phyloP scores from a whole-genome alignment of 129 eudicot genomes.

The Calendula officinalis region DNA sequence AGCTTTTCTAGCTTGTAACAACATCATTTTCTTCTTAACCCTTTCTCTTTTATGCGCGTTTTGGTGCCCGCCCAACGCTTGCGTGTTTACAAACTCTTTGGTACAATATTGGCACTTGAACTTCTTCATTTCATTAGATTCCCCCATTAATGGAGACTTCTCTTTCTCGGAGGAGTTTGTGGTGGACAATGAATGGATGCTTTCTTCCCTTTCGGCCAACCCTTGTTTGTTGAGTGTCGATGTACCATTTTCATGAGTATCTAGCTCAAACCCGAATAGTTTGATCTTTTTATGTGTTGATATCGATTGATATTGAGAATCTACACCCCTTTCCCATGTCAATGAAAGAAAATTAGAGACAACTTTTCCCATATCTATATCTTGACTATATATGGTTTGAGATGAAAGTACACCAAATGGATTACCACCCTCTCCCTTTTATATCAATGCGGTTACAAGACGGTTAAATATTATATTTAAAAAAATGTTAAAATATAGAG shows the following conservation, averaged over 20 bases:
- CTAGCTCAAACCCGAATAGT: conserved; percentile 31
- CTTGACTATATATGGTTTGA: conserved; percentile 12
- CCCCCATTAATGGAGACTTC: conserved; percentile 2
- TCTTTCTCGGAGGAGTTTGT: conserved; percentile 21
- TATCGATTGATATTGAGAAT: conserved; percentile 15
- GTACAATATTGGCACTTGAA: conserved; percentile 73
- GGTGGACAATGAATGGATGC: conserved; percentile 3
- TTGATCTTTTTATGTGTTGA: conserved; percentile 22
- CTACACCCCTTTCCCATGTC: neutral
- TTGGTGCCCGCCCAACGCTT: conserved; percentile 94
- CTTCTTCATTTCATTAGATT: conserved; percentile 37
- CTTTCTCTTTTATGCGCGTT: conserved; percentile 92
- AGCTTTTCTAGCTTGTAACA: conserved; percentile 67
- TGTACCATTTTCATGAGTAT: conserved; percentile 21
- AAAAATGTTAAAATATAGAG: too few species aligned
- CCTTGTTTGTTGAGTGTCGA: conserved; percentile 4
- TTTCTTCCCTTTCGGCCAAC: conserved; percentile 13
- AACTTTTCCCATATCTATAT: conserved; percentile 25
- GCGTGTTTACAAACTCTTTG: conserved; percentile 65
- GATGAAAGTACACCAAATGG: conserved; percentile 4
- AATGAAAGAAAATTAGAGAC: conserved; percentile 25
- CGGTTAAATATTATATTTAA: too few species aligned
- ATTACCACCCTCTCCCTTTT: conserved; percentile 11
- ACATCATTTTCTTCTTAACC: conserved; percentile 66
- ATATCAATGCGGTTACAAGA: conserved; percentile 28